These are phyloP conservation scores for Poa annua DNA, from an alignment of 176 grass and related monocot genomes.

Conservation along the genomic window DNA sequence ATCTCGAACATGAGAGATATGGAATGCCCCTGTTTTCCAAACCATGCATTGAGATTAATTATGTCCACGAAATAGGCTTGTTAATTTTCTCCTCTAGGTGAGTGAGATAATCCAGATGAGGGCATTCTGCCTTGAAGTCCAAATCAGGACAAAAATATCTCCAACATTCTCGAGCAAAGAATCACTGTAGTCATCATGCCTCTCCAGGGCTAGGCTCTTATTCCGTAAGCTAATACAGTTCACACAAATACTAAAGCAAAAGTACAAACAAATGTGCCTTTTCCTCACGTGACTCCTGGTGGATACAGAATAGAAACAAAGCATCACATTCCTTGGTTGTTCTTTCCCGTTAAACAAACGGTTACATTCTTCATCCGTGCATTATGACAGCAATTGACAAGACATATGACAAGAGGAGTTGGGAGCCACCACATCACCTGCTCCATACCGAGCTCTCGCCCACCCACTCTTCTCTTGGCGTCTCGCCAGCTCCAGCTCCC, in stretches of 20 bases:
- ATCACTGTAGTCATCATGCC: slow-evolving; percentile 16
- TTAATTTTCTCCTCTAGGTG: too few species aligned
- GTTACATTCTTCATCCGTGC: slow-evolving; percentile 30
- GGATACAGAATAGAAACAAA: slow-evolving; percentile 38
- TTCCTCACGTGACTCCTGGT: slow-evolving; percentile 51
- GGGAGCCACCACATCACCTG: slow-evolving; percentile 42
- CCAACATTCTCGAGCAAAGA: too few species aligned
- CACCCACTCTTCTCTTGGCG: background rate
- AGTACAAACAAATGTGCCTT: slow-evolving; percentile 60
- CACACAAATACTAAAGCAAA: slow-evolving; percentile 11
- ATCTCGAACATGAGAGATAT: too few species aligned
- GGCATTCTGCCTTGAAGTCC: too few species aligned
- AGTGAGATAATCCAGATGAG: too few species aligned
- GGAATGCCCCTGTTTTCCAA: too few species aligned
- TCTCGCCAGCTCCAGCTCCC: background rate
- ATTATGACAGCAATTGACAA: slow-evolving; percentile 21
- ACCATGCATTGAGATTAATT: too few species aligned
- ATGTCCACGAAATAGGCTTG: too few species aligned
- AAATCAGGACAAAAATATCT: too few species aligned
- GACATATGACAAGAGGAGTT: slow-evolving; percentile 45
- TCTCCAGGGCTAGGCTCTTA: background rate
- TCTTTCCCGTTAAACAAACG: slow-evolving; percentile 45
- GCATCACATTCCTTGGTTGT: slow-evolving; percentile 46
- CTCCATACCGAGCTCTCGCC: background rate
- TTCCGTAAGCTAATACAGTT: slow-evolving; percentile 26